A percentile compares a stretch with the other conserved stretches of the same genome.
Conservation (phyloP, 352 stramenopile genomes). For the Heterotrichella gracilis region DNA sequence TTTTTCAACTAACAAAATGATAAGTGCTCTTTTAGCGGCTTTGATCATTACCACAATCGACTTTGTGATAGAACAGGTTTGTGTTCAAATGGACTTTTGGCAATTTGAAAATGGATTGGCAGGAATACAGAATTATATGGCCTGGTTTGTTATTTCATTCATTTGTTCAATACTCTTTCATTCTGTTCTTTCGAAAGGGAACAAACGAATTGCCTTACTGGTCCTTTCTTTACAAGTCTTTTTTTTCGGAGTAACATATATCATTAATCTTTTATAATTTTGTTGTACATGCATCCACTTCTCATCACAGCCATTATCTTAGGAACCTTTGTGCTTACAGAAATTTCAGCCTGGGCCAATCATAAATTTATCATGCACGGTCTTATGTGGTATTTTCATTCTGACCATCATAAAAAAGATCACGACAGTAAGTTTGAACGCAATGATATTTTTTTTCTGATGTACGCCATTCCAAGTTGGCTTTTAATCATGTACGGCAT, state of each 20-base stretch:
- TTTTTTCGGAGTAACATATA: not conserved
- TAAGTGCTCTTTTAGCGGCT: not conserved
- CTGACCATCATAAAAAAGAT: not conserved
- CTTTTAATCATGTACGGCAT: not conserved
- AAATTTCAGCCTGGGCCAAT: not conserved
- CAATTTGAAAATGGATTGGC: not conserved
- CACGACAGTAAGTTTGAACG: not conserved
- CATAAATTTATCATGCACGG: conserved; percentile 7
- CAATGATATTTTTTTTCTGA: conserved; percentile 7
- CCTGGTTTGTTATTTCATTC: not conserved
- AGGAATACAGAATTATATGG: not conserved
- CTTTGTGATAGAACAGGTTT: not conserved
- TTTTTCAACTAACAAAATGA: not conserved
- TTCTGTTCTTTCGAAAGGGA: not conserved
- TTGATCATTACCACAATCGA: not conserved
- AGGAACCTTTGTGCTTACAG: not conserved
- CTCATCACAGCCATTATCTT: not conserved
- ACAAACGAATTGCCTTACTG: not conserved
- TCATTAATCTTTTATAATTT: conserved; percentile 5
- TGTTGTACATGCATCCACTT: not conserved
- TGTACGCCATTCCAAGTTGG: not conserved
- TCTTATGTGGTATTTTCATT: not conserved
- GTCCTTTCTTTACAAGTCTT: not conserved
- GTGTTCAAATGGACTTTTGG: not conserved
- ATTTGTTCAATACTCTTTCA: not conserved